Percentiles rank a stretch among this genome's conserved stretches.
These are phyloP conservation scores for Populus hybrid DNA, from an alignment of 441 rosid species.

Conservation along the genomic window DNA sequence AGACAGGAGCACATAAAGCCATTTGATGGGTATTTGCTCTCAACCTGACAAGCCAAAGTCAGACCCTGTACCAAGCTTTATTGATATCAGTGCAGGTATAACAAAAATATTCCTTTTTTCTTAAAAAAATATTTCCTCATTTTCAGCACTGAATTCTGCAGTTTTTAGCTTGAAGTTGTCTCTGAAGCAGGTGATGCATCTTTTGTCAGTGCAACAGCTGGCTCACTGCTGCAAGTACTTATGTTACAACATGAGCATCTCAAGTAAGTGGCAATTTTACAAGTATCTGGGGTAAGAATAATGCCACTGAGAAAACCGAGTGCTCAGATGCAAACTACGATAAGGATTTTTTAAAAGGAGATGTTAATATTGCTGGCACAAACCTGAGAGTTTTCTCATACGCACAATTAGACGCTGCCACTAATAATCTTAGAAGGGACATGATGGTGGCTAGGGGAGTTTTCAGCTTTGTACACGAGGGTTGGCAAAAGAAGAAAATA, in stretches of 20 bases:
- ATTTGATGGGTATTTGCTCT: too few species aligned
- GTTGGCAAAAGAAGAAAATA: conserved; percentile 60
- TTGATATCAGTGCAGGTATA: too few species aligned
- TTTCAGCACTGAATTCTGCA: too few species aligned
- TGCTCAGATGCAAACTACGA: conserved; percentile 17
- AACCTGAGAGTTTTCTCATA: conserved; percentile 54
- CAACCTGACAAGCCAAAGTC: too few species aligned
- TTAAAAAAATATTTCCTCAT: too few species aligned
- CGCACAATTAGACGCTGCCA: conserved; percentile 54
- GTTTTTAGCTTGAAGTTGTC: too few species aligned
- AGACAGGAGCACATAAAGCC: too few species aligned
- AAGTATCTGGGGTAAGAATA: not conserved
- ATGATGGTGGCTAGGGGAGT: conserved; percentile 74
- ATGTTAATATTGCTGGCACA: conserved; percentile 39
- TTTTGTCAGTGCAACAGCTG: conserved; percentile 27
- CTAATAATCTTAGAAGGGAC: conserved; percentile 55
- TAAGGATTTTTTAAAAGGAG: conserved; percentile 40
- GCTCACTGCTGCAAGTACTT: conserved; percentile 43
- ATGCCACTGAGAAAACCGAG: not conserved
- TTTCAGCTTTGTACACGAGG: conserved; percentile 71
- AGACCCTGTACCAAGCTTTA: too few species aligned
- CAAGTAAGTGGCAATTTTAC: conserved; percentile 8
- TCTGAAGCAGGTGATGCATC: conserved; percentile 15
- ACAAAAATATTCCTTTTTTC: too few species aligned
- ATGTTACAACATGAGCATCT: not conserved